Conservation (phyloP, 1,284 basidiomycete genomes). For the Ceratobasidium sp. region DNA sequence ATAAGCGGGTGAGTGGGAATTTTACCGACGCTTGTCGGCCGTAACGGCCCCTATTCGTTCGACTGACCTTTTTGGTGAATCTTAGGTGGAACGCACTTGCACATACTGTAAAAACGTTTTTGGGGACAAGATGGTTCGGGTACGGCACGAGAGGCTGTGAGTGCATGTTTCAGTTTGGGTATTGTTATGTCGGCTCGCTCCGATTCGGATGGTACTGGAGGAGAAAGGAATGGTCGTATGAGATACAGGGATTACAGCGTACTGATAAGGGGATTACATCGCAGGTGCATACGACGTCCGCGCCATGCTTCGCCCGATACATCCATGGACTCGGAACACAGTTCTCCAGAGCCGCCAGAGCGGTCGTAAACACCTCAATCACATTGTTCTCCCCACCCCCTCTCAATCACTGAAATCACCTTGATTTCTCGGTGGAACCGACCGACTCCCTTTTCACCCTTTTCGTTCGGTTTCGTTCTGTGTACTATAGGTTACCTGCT, state of each 20-base stretch:
- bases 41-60: not conserved
- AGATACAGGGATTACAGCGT: not conserved
- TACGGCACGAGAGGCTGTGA: conserved; percentile 32
- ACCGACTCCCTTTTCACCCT: not conserved
- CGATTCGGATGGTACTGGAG: not conserved
- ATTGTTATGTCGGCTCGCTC: not conserved
- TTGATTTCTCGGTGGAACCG: too few relatives aligned
- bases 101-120: conserved; percentile 29
- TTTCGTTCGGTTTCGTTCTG: not conserved
- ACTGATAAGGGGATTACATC: not conserved
- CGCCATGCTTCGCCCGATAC: conserved; percentile 31
- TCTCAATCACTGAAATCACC: not conserved
- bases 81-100: conserved; percentile 25
- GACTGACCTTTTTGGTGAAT: not conserved
- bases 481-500: conserved; percentile 3
- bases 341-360: conserved; percentile 21
- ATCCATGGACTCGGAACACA: conserved; percentile 19
- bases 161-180: conserved; percentile 15
- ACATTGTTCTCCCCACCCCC: not conserved
- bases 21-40: not conserved
- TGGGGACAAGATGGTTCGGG: conserved; percentile 30
- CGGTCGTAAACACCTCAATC: not conserved
- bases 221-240: not conserved
- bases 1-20: conserved; percentile 29
- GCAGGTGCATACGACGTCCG: conserved; percentile 22